Evolutionary conservation across 352 stramenopile species (phyloP).

Genomic region (Globisporangium sylvaticum): DNA sequence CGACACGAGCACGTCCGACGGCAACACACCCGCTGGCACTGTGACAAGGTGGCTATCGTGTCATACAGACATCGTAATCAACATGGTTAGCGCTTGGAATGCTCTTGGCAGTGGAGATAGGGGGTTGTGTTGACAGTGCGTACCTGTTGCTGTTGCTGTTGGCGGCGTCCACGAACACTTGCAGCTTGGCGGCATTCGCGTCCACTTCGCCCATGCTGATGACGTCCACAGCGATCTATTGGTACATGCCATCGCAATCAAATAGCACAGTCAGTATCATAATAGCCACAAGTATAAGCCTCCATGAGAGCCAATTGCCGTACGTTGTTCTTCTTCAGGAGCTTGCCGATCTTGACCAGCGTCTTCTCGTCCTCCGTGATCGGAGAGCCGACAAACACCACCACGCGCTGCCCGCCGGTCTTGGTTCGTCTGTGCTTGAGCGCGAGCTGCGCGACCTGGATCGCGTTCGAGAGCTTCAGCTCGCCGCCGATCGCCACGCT

Average conservation of each 20-base stretch:
- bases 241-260: neutral
- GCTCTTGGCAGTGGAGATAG: neutral
- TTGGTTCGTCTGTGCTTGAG: constrained; percentile 99
- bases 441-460: constrained; percentile 96
- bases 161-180: constrained; percentile 89
- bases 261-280: neutral
- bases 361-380: constrained; percentile 89
- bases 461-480: constrained; percentile 93
- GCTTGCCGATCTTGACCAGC: constrained; percentile 95
- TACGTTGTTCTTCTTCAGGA: constrained; percentile 99
- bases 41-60: constrained; percentile 91
- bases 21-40: constrained; percentile 94
- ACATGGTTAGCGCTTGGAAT: neutral
- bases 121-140: neutral
- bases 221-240: constrained; percentile 95
- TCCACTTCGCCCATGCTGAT: constrained; percentile 97
- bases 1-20: constrained; percentile 96
- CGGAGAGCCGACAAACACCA: constrained; percentile 97
- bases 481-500: constrained; percentile 84
- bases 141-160: constrained; percentile 92
- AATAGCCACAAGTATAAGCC: neutral
- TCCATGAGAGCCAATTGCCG: neutral
- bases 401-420: constrained; percentile 90
- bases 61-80: neutral
- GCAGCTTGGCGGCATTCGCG: constrained; percentile 81